Evolutionary conservation across 768 basidiomycete species (phyloP).

Genomic region (Panaeolus cyanescens): DNA sequence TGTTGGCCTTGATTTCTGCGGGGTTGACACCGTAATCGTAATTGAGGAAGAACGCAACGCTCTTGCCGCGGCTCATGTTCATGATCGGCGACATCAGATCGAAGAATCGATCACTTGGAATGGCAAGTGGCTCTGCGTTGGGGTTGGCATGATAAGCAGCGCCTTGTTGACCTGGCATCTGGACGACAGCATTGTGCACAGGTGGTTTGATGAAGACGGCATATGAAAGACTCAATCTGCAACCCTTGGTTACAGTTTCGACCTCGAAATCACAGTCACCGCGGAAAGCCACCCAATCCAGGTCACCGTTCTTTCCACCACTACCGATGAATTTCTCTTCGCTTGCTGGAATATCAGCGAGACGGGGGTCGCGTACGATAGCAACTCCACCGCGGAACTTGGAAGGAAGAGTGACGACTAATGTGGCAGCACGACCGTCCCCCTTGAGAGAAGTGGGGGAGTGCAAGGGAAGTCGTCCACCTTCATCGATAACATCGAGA

Average conservation of each 20-base stretch:
- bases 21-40: constrained; percentile 74
- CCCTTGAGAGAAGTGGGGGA: constrained; percentile 48
- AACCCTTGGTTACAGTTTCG: constrained; percentile 71
- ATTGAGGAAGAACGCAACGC: constrained; percentile 71
- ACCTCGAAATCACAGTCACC: constrained; percentile 77
- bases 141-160: neutral
- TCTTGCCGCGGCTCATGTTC: constrained; percentile 70
- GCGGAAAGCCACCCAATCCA: constrained; percentile 80
- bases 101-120: constrained; percentile 73
- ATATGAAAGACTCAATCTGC: constrained; percentile 69
- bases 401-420: constrained; percentile 73
- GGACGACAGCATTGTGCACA: constrained; percentile 22
- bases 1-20: constrained; percentile 67
- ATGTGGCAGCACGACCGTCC: constrained; percentile 73
- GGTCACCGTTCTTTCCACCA: constrained; percentile 61
- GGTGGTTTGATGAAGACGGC: constrained; percentile 70
- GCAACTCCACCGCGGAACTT: constrained; percentile 72
- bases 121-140: constrained; percentile 63
- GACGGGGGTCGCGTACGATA: constrained; percentile 47
- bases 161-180: neutral
- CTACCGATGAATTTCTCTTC: constrained; percentile 66
- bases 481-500: constrained; percentile 66
- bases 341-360: constrained; percentile 36
- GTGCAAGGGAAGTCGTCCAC: constrained; percentile 60
- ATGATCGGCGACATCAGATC: constrained; percentile 72